These are phyloP conservation scores for Cladosporium velox DNA, from an alignment of 2,329 filamentous ascomycete species.

Conservation along the genomic window DNA sequence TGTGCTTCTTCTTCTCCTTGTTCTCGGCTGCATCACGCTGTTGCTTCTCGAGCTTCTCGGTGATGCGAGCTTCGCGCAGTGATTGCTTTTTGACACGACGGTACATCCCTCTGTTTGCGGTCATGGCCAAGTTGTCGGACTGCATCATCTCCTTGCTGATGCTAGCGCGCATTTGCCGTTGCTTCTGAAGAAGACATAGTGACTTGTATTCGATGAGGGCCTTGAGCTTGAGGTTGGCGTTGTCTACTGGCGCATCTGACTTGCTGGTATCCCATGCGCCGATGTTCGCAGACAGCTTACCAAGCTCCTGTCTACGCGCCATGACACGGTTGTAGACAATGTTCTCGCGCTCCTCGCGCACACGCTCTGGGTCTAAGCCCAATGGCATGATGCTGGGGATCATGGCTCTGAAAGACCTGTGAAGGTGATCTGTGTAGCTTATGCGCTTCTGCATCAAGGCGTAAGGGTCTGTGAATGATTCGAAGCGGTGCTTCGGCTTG, in stretches of 20 bases:
- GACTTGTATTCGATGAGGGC: constrained; percentile 95
- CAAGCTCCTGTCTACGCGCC: constrained; percentile 80
- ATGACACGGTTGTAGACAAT: constrained; percentile 89
- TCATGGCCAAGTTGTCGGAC: constrained; percentile 96
- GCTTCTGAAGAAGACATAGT: constrained; percentile 82
- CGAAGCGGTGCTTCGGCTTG: constrained; percentile 56
- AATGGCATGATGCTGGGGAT: constrained; percentile 87
- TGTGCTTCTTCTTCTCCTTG: constrained; percentile 96
- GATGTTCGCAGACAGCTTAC: constrained; percentile 79
- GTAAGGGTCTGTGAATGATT: constrained; percentile 75
- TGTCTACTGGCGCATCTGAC: constrained; percentile 67
- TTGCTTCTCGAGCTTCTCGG: constrained; percentile 98
- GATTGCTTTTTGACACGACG: constrained; percentile 97
- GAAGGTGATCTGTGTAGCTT: constrained; percentile 76
- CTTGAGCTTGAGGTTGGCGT: constrained; percentile 83
- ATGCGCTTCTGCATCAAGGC: constrained; percentile 59
- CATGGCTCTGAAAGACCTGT: constrained; percentile 73
- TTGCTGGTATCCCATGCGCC: constrained; percentile 79
- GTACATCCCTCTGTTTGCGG: constrained; percentile 86
- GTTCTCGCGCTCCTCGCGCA: constrained; percentile 83
- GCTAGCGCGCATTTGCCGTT: constrained; percentile 80
- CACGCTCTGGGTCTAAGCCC: constrained; percentile 81
- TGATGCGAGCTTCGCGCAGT: constrained; percentile 90
- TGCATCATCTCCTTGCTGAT: constrained; percentile 91
- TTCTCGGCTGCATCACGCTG: constrained; percentile 94